Conservation (phyloP, 257 asterid genomes). For the Parsonsia alboflavescens region DNA sequence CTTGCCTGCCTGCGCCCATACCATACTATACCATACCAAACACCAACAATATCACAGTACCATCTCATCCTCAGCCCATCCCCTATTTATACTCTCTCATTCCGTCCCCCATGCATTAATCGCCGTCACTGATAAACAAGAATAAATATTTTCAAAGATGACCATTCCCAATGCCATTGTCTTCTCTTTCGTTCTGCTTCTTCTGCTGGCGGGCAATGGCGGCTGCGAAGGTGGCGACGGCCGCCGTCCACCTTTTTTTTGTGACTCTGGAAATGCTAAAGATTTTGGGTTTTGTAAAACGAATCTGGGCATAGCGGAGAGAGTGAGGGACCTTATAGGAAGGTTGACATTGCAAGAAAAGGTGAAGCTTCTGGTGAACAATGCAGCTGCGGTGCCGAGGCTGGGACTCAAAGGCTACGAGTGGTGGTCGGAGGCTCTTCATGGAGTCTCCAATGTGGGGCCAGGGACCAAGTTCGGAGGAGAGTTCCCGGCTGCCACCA, state of each 20-base stretch:
- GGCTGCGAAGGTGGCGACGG: not conserved
- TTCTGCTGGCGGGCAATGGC: not conserved
- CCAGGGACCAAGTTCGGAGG: conserved; percentile 78
- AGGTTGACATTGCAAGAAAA: conserved; percentile 74
- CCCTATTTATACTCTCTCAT: not conserved
- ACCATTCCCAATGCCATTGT: not conserved
- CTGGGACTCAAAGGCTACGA: conserved; percentile 66
- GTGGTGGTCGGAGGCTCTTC: conserved; percentile 99
- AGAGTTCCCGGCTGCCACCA: conserved; percentile 73
- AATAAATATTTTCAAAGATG: not conserved
- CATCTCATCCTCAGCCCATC: not conserved
- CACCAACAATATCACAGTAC: not conserved
- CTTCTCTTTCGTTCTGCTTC: not conserved
- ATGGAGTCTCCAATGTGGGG: conserved; percentile 76
- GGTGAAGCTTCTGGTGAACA: conserved; percentile 49
- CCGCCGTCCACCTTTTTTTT: conserved; percentile 62
- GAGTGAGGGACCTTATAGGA: conserved; percentile 60
- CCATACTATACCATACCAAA: not conserved
- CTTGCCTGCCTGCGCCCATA: not conserved
- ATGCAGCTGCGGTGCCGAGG: conserved; percentile 62
- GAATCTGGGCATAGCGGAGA: conserved; percentile 31
- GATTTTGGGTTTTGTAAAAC: conserved; percentile 46
- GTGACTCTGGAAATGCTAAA: conserved; percentile 38
- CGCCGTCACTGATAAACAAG: not conserved
- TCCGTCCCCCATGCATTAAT: not conserved